phyloP scores from a whole-genome alignment of 1,284 basidiomycete genomes.

The Fomes fomentarius region DNA sequence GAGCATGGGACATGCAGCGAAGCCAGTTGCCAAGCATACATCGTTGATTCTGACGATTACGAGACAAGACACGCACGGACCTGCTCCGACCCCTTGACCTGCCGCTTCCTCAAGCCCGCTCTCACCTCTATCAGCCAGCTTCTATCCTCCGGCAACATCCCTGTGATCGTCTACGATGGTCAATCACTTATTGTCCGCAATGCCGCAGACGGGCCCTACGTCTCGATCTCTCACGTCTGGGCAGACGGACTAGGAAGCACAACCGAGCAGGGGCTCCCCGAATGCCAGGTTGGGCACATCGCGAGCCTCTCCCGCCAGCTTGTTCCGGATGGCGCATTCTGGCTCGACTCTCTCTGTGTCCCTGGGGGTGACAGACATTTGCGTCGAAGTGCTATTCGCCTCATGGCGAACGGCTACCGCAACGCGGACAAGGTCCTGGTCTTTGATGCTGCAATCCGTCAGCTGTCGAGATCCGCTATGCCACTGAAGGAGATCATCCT shows the following conservation, averaged over 20 bases:
- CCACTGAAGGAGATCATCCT: constrained; percentile 9
- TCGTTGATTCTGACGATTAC: neutral
- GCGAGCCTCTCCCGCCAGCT: constrained; percentile 2
- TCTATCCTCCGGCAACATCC: neutral
- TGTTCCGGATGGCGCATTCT: constrained; percentile 14
- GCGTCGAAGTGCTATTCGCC: constrained; percentile 13
- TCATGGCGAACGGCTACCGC: constrained; percentile 21
- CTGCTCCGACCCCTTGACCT: neutral
- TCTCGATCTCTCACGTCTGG: constrained; percentile 27
- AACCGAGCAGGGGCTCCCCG: constrained; percentile 18
- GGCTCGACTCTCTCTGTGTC: constrained; percentile 24
- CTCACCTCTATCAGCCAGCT: neutral
- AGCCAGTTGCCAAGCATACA: neutral
- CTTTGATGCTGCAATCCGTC: constrained; percentile 15
- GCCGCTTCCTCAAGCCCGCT: constrained; percentile 1
- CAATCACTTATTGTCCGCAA: neutral
- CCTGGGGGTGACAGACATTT: neutral
- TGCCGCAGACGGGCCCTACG: constrained; percentile 3
- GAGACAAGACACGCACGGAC: neutral
- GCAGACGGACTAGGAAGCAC: constrained; percentile 24
- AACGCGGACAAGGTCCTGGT: constrained; percentile 18
- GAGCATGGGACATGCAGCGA: neutral
- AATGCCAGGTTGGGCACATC: constrained; percentile 16
- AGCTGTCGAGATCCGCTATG: neutral
- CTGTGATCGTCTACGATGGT: constrained; percentile 3